These are phyloP conservation scores for Nymphaea colorata DNA, from an alignment of 164 flowering plant genomes.

Conservation along the genomic window DNA sequence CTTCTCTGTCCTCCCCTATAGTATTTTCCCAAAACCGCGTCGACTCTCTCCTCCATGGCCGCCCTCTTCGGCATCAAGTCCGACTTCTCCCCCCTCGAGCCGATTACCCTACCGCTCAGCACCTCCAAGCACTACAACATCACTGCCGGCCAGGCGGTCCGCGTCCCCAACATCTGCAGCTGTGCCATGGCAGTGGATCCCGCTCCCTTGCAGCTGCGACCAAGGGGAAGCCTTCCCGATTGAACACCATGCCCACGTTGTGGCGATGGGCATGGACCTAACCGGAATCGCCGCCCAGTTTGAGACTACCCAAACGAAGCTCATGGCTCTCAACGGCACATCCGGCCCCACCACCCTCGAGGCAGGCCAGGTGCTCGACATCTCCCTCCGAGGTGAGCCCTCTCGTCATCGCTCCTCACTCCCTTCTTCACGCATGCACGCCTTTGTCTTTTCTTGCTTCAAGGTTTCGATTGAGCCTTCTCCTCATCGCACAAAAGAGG, in stretches of 20 bases:
- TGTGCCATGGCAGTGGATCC: conserved; percentile 50
- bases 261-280: conserved; percentile 29
- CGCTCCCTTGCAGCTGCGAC: conserved; percentile 83
- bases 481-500: too few species aligned
- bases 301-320: conserved; percentile 21
- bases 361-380: conserved; percentile 51
- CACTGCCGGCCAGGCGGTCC: conserved; percentile 20
- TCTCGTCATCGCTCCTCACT: background rate
- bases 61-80: conserved; percentile 35
- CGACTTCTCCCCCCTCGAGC: conserved; percentile 37
- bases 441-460: background rate
- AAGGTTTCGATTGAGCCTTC: too few species aligned
- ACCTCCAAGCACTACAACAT: conserved; percentile 19
- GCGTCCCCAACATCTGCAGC: conserved; percentile 52
- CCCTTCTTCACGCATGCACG: background rate
- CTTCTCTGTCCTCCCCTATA: too few species aligned
- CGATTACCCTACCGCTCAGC: conserved; percentile 34
- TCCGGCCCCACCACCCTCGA: conserved; percentile 17
- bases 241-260: conserved; percentile 62
- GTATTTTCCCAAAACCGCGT: conserved; percentile 23
- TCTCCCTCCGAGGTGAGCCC: conserved; percentile 50
- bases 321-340: conserved; percentile 33
- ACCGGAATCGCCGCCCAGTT: conserved; percentile 35
- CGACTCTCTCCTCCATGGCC: conserved; percentile 35
- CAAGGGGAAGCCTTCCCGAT: conserved; percentile 32